These are phyloP conservation scores for Simplicillium aogashimaense DNA, from an alignment of 2,329 filamentous ascomycete species.

Conservation along the genomic window DNA sequence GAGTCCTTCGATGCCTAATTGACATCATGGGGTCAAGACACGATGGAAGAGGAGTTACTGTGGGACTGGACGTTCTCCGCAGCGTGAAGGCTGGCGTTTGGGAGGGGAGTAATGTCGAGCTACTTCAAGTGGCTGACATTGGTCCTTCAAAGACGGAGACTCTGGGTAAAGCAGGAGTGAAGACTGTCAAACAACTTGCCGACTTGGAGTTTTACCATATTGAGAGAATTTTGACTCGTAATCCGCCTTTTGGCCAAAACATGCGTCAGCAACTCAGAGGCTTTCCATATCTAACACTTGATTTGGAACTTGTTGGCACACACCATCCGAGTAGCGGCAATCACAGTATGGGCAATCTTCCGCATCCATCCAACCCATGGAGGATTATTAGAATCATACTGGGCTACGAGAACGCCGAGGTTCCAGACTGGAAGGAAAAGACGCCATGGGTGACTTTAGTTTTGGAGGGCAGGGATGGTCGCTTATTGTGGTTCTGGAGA, in stretches of 20 bases:
- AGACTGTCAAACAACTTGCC: constrained; percentile 60
- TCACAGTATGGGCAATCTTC: too few species aligned
- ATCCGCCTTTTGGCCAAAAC: constrained; percentile 73
- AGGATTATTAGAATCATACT: constrained; percentile 53
- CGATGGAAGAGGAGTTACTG: constrained; percentile 58
- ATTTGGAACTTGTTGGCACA: constrained; percentile 15
- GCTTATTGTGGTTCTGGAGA: constrained; percentile 58
- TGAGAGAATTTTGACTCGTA: constrained; percentile 65
- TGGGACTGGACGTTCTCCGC: constrained; percentile 67
- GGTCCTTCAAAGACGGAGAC: constrained; percentile 68
- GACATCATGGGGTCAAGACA: constrained; percentile 25
- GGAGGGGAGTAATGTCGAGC: constrained; percentile 73
- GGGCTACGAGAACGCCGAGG: constrained; percentile 57
- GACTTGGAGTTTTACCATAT: constrained; percentile 59
- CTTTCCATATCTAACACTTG: constrained; percentile 54
- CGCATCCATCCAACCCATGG: too few species aligned
- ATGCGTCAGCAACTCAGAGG: constrained; percentile 52
- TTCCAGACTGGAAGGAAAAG: constrained; percentile 53
- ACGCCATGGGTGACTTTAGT: constrained; percentile 64
- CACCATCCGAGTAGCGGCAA: neutral
- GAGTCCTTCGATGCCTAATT: constrained; percentile 23
- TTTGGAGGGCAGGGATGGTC: constrained; percentile 43
- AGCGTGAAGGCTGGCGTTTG: constrained; percentile 66
- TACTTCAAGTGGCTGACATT: constrained; percentile 74
- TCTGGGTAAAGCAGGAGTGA: constrained; percentile 61